These are phyloP conservation scores for Claviceps pazoutovae DNA, from an alignment of 2,329 filamentous ascomycete species.

Conservation along the genomic window DNA sequence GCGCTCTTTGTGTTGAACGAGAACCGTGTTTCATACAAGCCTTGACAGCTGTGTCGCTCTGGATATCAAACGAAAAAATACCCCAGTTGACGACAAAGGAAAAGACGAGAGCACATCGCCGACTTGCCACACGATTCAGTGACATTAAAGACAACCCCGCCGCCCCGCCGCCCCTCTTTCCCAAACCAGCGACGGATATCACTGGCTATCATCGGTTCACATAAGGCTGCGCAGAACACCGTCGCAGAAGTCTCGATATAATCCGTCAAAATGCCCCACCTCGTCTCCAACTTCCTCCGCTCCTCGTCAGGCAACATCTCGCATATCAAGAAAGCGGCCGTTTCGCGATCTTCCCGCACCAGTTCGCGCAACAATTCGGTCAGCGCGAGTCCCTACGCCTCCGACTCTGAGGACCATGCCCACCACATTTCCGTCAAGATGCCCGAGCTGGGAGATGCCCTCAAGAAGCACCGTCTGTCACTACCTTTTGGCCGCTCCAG, in stretches of 20 bases:
- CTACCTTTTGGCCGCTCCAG: conserved; percentile 22
- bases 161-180: too few relatives aligned
- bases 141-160: too few relatives aligned
- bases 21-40: too few relatives aligned
- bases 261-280: conserved; percentile 35
- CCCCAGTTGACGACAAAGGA: too few relatives aligned
- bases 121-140: too few relatives aligned
- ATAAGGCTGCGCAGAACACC: too few relatives aligned
- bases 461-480: conserved; percentile 29
- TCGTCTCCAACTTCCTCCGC: conserved; percentile 43
- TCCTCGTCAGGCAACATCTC: conserved; percentile 34
- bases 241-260: not conserved
- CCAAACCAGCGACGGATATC: too few relatives aligned
- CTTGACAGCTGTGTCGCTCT: too few relatives aligned
- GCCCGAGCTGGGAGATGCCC: conserved; percentile 22
- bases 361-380: conserved; percentile 14
- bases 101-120: too few relatives aligned
- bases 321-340: conserved; percentile 27
- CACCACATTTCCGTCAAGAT: conserved; percentile 19
- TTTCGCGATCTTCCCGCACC: conserved; percentile 18
- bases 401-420: conserved; percentile 21
- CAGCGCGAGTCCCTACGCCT: conserved; percentile 20
- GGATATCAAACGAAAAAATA: too few relatives aligned
- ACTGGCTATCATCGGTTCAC: too few relatives aligned
- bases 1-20: too few relatives aligned